Evolutionary conservation across 148 eudicot genomes (phyloP).

Genomic region (Silene latifolia): DNA sequence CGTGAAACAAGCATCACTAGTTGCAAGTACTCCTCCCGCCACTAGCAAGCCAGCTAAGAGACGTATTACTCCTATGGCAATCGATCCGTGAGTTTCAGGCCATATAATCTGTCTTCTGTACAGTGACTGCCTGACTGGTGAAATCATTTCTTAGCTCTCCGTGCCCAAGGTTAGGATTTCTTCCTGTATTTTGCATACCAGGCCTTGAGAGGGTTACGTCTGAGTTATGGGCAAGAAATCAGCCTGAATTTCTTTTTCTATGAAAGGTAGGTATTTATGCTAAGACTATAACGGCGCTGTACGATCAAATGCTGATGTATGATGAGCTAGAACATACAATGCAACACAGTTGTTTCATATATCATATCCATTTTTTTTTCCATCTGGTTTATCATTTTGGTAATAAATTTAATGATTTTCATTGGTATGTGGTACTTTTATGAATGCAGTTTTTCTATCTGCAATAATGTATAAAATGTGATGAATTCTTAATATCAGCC

Average conservation of each 20-base stretch:
- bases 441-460: background rate
- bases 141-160: slow-evolving; percentile 6
- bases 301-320: slow-evolving; percentile 3
- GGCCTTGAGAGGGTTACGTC: background rate
- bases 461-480: background rate
- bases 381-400: background rate
- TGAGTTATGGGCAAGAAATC: background rate
- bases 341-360: background rate
- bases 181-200: slow-evolving; percentile 18
- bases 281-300: slow-evolving; percentile 6
- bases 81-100: slow-evolving; percentile 38
- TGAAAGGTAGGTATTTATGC: slow-evolving; percentile 1
- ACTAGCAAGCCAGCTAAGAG: slow-evolving; percentile 68
- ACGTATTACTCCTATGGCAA: slow-evolving; percentile 92
- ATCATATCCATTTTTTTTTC: background rate
- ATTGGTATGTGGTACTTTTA: background rate
- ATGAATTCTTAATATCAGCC: background rate
- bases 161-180: slow-evolving; percentile 15
- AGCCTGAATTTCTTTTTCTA: background rate
- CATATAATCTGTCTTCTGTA: background rate
- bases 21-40: slow-evolving; percentile 24
- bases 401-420: background rate
- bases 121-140: background rate
- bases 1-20: slow-evolving; percentile 23
- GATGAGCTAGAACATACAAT: background rate